Conservation (phyloP, 169 alveolate genomes). For the Plasmodium adleri region DNA sequence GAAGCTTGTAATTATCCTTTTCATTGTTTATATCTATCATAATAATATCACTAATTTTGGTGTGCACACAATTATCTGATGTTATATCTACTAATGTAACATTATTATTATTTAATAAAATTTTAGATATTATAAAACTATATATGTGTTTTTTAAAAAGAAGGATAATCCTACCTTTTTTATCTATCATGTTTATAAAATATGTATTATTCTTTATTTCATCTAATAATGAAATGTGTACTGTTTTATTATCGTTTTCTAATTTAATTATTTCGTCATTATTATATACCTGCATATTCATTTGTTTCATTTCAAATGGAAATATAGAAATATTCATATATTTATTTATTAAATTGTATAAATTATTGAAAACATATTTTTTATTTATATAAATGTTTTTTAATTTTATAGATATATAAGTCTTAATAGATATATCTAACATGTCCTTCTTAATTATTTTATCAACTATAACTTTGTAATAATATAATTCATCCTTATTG, state of each 20-base stretch:
- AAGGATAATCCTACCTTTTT: slow-evolving; percentile 1
- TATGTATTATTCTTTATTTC: slow-evolving; percentile 8
- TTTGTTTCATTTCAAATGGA: neutral
- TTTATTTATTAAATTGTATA: slow-evolving; percentile 16
- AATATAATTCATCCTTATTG: slow-evolving; percentile 16
- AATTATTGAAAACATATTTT: slow-evolving; percentile 1
- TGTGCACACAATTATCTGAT: neutral
- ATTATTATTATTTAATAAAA: slow-evolving; percentile 12
- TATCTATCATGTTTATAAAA: slow-evolving; percentile 5
- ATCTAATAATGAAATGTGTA: neutral
- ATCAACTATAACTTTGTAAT: slow-evolving; percentile 22
- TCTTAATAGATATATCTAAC: slow-evolving; percentile 4
- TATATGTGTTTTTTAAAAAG: slow-evolving; percentile 24
- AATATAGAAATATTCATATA: neutral
- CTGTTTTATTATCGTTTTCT: neutral
- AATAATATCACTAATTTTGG: slow-evolving; percentile 20
- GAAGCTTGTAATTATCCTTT: slow-evolving; percentile 6
- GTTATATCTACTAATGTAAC: slow-evolving; percentile 17
- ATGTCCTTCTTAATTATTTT: slow-evolving; percentile 18
- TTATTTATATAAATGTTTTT: neutral
- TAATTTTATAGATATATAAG: slow-evolving; percentile 15
- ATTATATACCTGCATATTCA: neutral
- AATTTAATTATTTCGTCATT: neutral
- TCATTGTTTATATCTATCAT: slow-evolving; percentile 18
- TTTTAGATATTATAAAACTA: slow-evolving; percentile 20